phyloP scores from a whole-genome alignment of 352 stramenopile genomes.

The Phytopythium cucurbitacearum region DNA sequence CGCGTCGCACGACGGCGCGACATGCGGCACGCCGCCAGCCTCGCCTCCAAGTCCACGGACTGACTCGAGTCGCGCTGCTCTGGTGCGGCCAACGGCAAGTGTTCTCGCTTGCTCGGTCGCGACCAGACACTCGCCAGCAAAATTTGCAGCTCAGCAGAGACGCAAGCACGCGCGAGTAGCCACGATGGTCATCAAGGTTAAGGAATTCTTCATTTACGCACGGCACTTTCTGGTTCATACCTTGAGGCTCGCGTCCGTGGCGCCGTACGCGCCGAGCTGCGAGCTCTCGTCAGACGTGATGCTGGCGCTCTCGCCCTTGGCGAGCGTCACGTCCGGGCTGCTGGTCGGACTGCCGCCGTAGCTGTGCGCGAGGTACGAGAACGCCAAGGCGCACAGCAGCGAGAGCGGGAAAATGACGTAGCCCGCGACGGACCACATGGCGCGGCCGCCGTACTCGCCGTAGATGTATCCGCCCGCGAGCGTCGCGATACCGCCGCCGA shows the following conservation, averaged over 20 bases:
- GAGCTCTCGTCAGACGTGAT: slow-evolving; percentile 29
- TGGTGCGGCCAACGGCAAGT: no score
- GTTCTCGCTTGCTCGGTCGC: no score
- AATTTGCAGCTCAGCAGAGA: no score
- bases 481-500: slow-evolving; percentile 28
- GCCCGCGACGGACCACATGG: slow-evolving; percentile 35
- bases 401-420: slow-evolving; percentile 29
- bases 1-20: no score
- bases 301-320: slow-evolving; percentile 18
- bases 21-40: no score
- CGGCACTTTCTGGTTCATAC: slow-evolving; percentile 7
- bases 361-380: slow-evolving; percentile 22
- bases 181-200: no score
- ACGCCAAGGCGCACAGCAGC: slow-evolving; percentile 14
- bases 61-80: no score
- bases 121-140: no score
- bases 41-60: no score
- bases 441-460: slow-evolving; percentile 20
- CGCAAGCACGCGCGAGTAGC: no score
- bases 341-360: slow-evolving; percentile 18
- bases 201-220: background rate
- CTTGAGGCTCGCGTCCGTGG: slow-evolving; percentile 12
- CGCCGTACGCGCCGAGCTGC: slow-evolving; percentile 19
- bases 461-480: slow-evolving; percentile 37
- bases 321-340: slow-evolving; percentile 1